Conservation (phyloP, 805 yeast genomes). For the Wickerhamomyces kurtzmanii region DNA sequence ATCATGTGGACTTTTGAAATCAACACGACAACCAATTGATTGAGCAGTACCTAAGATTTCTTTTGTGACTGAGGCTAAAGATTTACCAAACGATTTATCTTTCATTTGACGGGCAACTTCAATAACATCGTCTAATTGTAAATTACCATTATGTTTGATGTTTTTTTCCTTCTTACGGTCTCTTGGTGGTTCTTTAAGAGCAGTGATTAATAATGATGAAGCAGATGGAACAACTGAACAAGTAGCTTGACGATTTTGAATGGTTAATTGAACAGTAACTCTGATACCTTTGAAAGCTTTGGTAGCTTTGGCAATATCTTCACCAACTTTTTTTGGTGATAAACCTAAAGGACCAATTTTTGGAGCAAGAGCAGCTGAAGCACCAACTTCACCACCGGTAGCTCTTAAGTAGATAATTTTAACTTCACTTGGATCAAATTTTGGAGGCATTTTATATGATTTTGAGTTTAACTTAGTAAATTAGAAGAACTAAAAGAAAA, state of each 20-base stretch:
- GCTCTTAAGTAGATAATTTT: slow-evolving; percentile 98
- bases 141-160: slow-evolving; percentile 98
- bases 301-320: slow-evolving; percentile 99
- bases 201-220: slow-evolving; percentile 96
- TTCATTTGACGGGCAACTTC: slow-evolving; percentile 97
- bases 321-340: slow-evolving; percentile 99
- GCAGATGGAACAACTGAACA: slow-evolving; percentile 99
- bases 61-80: slow-evolving; percentile 92
- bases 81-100: slow-evolving; percentile 97
- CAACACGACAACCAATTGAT: slow-evolving; percentile 99
- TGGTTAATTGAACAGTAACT: slow-evolving; percentile 96
- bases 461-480: neutral
- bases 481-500: neutral
- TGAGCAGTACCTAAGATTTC: slow-evolving; percentile 99
- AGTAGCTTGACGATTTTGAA: slow-evolving; percentile 99
- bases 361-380: slow-evolving; percentile 99
- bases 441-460: slow-evolving; percentile 74
- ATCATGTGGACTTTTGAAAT: slow-evolving; percentile 98
- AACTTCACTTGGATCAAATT: slow-evolving; percentile 98
- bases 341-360: slow-evolving; percentile 99
- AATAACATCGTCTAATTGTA: slow-evolving; percentile 91
- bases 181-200: slow-evolving; percentile 99
- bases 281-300: slow-evolving; percentile 98
- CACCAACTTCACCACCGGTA: slow-evolving; percentile 99
- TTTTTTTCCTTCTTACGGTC: slow-evolving; percentile 99